Evolutionary conservation across 2,329 filamentous ascomycete species (phyloP).

Genomic region (Bipolaris gigantea): DNA sequence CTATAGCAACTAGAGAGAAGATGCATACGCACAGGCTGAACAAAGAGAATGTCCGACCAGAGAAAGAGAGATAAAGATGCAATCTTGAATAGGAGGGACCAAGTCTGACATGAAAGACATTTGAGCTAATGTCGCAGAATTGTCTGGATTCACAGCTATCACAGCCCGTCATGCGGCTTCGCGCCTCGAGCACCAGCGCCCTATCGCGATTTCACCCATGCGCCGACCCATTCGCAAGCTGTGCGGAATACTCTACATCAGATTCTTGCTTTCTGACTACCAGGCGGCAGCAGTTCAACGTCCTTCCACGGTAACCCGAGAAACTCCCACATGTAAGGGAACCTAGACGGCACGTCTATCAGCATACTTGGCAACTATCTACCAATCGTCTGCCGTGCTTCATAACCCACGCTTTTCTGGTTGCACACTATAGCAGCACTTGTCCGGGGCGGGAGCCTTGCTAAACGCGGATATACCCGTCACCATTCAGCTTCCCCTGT

Average conservation of each 20-base stretch:
- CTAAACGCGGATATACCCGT: conserved; percentile 7
- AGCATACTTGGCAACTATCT: conserved; percentile 11
- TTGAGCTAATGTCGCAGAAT: conserved; percentile 1
- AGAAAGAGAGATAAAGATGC: not conserved
- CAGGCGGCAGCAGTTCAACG: conserved; percentile 50
- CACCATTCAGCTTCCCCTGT: not conserved
- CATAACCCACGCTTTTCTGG: conserved; percentile 18
- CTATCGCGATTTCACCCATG: not conserved
- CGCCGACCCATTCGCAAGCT: conserved; percentile 1
- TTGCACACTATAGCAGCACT: conserved; percentile 3
- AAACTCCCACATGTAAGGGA: conserved; percentile 69
- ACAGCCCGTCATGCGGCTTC: not conserved
- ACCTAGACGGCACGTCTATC: conserved; percentile 48
- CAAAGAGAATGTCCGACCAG: not conserved
- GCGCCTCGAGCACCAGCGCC: not conserved
- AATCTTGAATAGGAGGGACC: not conserved
- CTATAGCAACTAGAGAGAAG: not conserved
- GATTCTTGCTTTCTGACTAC: conserved; percentile 33
- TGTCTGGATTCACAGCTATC: not conserved
- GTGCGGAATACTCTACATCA: conserved; percentile 15
- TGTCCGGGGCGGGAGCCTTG: conserved; percentile 13
- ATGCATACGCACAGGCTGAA: not conserved
- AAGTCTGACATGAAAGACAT: conserved; percentile 3
- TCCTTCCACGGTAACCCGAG: conserved; percentile 64
- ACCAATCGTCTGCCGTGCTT: conserved; percentile 13